Evolutionary conservation across 306 rosid species (phyloP).

Genomic region (Lupinus albus): DNA sequence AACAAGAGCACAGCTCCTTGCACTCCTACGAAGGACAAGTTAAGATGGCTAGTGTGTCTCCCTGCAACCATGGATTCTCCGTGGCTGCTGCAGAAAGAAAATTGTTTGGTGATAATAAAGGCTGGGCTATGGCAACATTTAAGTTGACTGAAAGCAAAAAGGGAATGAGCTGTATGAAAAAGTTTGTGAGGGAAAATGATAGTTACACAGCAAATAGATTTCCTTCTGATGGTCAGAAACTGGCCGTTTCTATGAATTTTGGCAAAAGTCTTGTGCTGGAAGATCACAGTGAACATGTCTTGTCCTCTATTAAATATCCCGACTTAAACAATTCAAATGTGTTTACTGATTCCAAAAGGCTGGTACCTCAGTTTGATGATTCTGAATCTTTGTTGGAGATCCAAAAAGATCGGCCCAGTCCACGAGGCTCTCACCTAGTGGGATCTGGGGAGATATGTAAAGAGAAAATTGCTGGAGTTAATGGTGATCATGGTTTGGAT

Average conservation of each 20-base stretch:
- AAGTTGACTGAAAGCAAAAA: constrained; percentile 23
- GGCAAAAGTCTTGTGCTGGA: constrained; percentile 21
- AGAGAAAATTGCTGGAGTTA: constrained; percentile 40
- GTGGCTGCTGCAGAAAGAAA: background rate
- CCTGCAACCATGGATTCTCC: constrained; percentile 5
- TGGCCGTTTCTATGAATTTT: constrained; percentile 17
- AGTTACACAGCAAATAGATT: background rate
- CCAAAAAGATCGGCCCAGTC: no score
- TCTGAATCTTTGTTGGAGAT: constrained; percentile 5
- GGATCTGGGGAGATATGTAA: constrained; percentile 13
- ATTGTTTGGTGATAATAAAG: background rate
- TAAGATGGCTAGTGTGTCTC: background rate
- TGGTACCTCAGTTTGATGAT: constrained; percentile 20
- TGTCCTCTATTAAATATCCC: constrained; percentile 35
- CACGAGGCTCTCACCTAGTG: no score
- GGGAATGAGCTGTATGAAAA: background rate
- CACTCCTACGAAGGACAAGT: constrained; percentile 28
- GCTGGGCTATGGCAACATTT: constrained; percentile 24
- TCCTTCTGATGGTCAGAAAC: constrained; percentile 37
- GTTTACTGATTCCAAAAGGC: constrained; percentile 34
- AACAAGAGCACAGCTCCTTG: constrained; percentile 34
- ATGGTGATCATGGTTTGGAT: constrained; percentile 38
- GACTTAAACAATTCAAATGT: constrained; percentile 28
- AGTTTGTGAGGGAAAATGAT: constrained; percentile 1
- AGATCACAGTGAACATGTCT: constrained; percentile 36